Base-by-base conservation (phyloP, 106 monocot species). In the Acorus gramineus region DNA sequence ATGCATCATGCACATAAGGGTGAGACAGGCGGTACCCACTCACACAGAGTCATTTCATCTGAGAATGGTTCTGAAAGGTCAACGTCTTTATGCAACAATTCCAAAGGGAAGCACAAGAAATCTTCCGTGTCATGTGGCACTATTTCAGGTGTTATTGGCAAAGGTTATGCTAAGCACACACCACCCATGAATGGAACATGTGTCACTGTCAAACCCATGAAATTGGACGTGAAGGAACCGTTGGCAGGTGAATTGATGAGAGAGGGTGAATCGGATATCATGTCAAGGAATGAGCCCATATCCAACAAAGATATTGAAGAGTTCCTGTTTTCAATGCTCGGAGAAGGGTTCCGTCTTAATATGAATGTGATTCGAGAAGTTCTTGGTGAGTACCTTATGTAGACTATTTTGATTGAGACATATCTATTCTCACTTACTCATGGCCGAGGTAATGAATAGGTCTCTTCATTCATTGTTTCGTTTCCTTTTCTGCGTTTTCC, bases 321-420 rank as follows among this genome's bases (percentile, higher is more conserved):
- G 54, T 86, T 93, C 59, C 61, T 94, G 5, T 90, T 90, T 59
- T 78, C 81, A 52, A 86, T 94, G 89, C 82, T 90, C 42, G 81
- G 84, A 50, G 84, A 89, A 56, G 89, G 89, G 46, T 94, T 90
- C 68, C 79, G 86, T 50, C 84, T 94, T 45, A 84, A 79, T 70
- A 82, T 53, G 70, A 77, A 73, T 28, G 62, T 65, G 47, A 90
- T 90, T 57, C 67, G 57, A 58, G 80, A 82, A 57, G 80, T 82
- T 73, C 79, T 90, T 66, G 74, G 94, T 86, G 74, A 74, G 61
- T 61, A 55, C 3, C 46, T 28, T 28, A 28, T 28, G 28, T 28
- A 28, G 28, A 28, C 28, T 28, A 46, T 46, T 50, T 66, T 46
- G 8, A 12, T 48, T 57, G 42, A 3, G 49, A 63, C 50, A 3